Base-by-base conservation (phyloP, 202 grass and related monocot genomes). In the Panicum hallii region DNA sequence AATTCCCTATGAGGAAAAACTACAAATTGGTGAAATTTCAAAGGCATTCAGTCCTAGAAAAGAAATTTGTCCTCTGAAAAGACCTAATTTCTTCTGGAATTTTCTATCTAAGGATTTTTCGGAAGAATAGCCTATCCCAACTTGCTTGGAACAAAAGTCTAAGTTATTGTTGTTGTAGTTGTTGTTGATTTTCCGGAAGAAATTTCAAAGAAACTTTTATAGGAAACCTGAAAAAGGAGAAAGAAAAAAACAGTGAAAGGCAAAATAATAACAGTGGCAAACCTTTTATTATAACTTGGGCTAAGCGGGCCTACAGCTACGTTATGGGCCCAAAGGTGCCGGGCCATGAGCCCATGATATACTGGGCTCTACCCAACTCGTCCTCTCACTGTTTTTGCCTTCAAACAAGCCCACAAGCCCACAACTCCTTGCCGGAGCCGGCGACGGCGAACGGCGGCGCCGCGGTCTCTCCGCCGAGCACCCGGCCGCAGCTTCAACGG, bases 391-490 rank as follows among this genome's bases (percentile, higher is more conserved):
- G 26, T 26, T 26, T 26, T 26, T 26, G 26, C 26, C 26, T 26
- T 26, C 26, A 26, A 26, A 26, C 26, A 26, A 26, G 26, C 0
- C 26, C 26, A 26, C 26, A 26, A 26, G 26, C 26, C 26, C 26
- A 26, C 26, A 26, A 26, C 26, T 26, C 26, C 26, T 26, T 26
- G 26, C 26, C 26, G 26, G 26, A 26, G 26, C 26, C 26, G 26
- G 56, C 20, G 48, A 16, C 47, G 87, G 70, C 77, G 30, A 26
- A 52, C 62, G 82, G 82, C 50, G 42, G 76, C 68, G n/a, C 20
- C 49, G 69, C 7, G 43, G 9, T 32, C 53, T 69, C 54, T 80
- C 71, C 23, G 5, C 15, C 10, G 20, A 67, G 67, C 49, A 56
- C 14, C 4, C 16, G 17, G 32, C 26, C 17, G 40, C 63, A 64